These are phyloP conservation scores for Dothideomycetes sp. DNA, from an alignment of 2,329 filamentous ascomycete species.

Conservation along the genomic window DNA sequence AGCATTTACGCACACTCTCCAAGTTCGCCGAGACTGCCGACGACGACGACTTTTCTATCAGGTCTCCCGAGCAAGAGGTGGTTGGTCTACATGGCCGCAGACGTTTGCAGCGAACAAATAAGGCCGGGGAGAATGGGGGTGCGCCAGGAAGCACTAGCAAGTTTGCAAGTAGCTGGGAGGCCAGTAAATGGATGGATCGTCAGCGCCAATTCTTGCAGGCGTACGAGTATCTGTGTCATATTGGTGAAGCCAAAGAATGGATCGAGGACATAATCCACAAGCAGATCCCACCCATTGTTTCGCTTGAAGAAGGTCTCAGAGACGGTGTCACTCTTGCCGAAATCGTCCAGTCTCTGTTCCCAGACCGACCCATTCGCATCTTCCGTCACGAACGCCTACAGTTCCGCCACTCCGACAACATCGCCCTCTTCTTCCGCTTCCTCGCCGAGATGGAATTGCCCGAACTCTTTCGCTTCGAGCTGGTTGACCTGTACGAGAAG, in stretches of 20 bases:
- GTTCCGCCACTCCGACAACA: constrained; percentile 95
- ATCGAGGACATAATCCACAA: constrained; percentile 86
- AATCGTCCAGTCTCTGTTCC: constrained; percentile 80
- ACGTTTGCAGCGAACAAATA: constrained; percentile 63
- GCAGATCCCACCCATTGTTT: constrained; percentile 80
- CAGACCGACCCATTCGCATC: constrained; percentile 66
- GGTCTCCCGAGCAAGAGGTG: constrained; percentile 72
- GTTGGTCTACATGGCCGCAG: constrained; percentile 77
- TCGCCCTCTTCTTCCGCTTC: constrained; percentile 90
- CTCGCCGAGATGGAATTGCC: constrained; percentile 85
- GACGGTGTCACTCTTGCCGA: constrained; percentile 93
- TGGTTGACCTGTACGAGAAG: constrained; percentile 97
- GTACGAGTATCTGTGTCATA: constrained; percentile 97
- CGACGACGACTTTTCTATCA: constrained; percentile 72
- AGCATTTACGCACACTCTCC: constrained; percentile 79
- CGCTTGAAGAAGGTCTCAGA: constrained; percentile 83
- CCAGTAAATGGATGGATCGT: constrained; percentile 97
- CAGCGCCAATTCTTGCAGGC: constrained; percentile 93
- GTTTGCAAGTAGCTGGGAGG: constrained; percentile 51
- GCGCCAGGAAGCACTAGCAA: constrained; percentile 21
- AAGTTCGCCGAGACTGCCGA: constrained; percentile 67
- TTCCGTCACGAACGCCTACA: constrained; percentile 80
- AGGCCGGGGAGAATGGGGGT: constrained; percentile 43
- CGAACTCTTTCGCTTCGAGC: constrained; percentile 91
- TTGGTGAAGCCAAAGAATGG: constrained; percentile 98